A percentile compares a stretch with the other conserved stretches of the same genome.
These are phyloP conservation scores for Globisporangium acanthophoron DNA, from an alignment of 352 stramenopile species.

Conservation along the genomic window DNA sequence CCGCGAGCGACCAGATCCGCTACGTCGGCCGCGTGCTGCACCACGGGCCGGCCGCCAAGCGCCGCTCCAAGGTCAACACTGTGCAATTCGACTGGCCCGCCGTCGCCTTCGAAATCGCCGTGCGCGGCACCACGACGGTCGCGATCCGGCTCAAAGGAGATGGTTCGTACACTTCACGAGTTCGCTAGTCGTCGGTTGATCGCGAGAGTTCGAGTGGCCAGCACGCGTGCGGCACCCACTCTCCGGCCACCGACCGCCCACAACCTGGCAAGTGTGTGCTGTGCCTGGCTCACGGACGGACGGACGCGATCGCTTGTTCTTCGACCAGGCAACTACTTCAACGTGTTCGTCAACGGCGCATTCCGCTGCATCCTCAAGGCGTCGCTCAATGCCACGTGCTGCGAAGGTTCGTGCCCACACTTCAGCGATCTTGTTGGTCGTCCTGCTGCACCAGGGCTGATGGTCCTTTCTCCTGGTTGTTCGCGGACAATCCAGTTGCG, in stretches of 20 bases:
- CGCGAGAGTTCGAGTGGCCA: constrained; percentile 15
- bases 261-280: too few species aligned
- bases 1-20: constrained; percentile 61
- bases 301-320: neutral
- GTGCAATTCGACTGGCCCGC: constrained; percentile 85
- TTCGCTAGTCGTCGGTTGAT: neutral
- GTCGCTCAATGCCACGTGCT: constrained; percentile 72
- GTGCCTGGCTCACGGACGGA: neutral
- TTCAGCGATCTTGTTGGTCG: neutral
- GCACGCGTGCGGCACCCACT: constrained; percentile 9
- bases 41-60: constrained; percentile 48
- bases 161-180: constrained; percentile 24
- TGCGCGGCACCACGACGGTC: constrained; percentile 50
- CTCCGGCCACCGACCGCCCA: neutral
- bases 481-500: constrained; percentile 30
- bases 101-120: constrained; percentile 58
- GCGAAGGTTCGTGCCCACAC: constrained; percentile 39
- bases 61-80: constrained; percentile 80
- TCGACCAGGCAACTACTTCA: constrained; percentile 80
- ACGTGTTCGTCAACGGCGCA: constrained; percentile 74
- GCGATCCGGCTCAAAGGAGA: constrained; percentile 82
- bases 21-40: constrained; percentile 72
- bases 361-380: constrained; percentile 75
- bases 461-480: neutral
- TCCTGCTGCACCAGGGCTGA: neutral